Evolutionary conservation across 345 rosid species (phyloP).

Genomic region (Litchi chinensis): DNA sequence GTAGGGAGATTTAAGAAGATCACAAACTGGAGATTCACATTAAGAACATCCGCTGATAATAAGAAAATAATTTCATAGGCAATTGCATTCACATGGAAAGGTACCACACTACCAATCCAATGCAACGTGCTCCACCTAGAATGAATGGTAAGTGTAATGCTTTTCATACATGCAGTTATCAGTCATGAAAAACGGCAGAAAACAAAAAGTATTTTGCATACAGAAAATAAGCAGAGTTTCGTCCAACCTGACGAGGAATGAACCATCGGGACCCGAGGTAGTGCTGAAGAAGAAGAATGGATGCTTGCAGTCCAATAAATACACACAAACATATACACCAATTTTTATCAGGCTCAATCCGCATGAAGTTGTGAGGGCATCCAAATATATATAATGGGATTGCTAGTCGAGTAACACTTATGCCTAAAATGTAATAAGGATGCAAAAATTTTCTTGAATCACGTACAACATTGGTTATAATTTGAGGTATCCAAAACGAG

Average conservation of each 20-base stretch:
- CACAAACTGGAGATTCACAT: neutral
- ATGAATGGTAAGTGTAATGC: neutral
- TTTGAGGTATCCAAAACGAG: constrained; percentile 97
- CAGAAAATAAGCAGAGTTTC: constrained; percentile 17
- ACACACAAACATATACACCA: constrained; percentile 78
- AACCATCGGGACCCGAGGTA: constrained; percentile 96
- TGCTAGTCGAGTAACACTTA: constrained; percentile 85
- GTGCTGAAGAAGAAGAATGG: constrained; percentile 88
- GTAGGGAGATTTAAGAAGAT: neutral
- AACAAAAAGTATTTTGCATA: neutral
- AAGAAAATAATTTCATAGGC: neutral
- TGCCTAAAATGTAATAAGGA: constrained; percentile 90
- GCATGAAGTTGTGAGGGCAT: constrained; percentile 96
- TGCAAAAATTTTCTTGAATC: constrained; percentile 97
- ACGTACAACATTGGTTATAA: constrained; percentile 76
- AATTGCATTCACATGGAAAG: neutral
- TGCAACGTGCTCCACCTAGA: neutral
- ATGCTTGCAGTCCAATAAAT: constrained; percentile 80
- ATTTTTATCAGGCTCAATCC: constrained; percentile 73
- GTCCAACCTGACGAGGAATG: constrained; percentile 88
- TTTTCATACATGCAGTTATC: neutral
- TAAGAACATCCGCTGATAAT: neutral
- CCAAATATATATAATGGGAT: constrained; percentile 87
- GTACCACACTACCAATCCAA: neutral
- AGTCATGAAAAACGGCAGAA: neutral